Evolutionary conservation across 306 rosid species (phyloP).

Genomic region (Castanospermum australe): DNA sequence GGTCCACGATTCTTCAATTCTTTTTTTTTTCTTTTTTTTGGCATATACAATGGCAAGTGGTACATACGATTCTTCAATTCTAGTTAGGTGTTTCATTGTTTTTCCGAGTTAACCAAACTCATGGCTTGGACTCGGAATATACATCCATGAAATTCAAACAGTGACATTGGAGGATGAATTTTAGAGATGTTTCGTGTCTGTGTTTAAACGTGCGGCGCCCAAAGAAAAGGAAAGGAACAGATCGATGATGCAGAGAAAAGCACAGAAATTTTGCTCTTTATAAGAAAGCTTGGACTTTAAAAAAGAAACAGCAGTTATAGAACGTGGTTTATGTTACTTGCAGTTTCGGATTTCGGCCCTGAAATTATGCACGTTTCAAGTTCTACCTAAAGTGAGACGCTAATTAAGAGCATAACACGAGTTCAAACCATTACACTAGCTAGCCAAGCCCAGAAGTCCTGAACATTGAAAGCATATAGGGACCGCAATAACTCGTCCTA

Average conservation of each 20-base stretch:
- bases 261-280: not conserved
- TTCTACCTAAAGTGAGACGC: not conserved
- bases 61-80: not conserved
- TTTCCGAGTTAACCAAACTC: constrained; percentile 22
- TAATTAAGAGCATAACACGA: not conserved
- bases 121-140: constrained; percentile 24
- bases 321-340: constrained; percentile 20
- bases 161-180: not conserved
- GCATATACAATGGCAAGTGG: too few species aligned
- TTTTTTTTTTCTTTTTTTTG: too few species aligned
- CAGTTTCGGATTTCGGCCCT: not conserved
- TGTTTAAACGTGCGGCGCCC: constrained; percentile 38
- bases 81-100: not conserved
- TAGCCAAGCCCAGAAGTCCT: too few species aligned
- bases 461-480: too few species aligned
- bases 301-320: not conserved
- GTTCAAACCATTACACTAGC: not conserved
- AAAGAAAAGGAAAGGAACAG: not conserved
- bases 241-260: not conserved
- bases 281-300: not conserved
- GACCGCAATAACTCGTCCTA: too few species aligned
- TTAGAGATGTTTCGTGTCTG: not conserved
- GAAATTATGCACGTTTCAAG: not conserved
- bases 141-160: not conserved
- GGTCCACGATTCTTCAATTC: not conserved